phyloP scores from a whole-genome alignment of 2,329 filamentous ascomycete species.

The Apiospora arundinis region DNA sequence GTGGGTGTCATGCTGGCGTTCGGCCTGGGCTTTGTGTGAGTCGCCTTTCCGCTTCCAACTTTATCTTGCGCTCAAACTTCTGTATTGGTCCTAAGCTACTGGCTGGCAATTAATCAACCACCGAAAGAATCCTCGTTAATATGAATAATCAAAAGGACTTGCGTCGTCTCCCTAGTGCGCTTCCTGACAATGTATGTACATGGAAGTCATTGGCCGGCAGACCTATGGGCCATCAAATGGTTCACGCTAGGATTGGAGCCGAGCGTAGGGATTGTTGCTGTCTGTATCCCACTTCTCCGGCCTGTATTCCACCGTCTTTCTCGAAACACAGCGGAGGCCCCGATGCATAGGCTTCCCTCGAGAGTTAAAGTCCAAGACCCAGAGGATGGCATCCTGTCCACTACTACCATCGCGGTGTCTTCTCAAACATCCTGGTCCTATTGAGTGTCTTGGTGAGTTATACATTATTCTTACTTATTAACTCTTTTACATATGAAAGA shows the following conservation, averaged over 20 bases:
- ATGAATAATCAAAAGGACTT: not conserved
- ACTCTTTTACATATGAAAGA: no score
- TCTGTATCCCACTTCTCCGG: not conserved
- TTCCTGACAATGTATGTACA: no score
- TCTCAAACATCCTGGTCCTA: not conserved
- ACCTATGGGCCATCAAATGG: not conserved
- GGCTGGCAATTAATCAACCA: no score
- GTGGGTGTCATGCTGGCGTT: not conserved
- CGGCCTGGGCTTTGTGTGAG: not conserved
- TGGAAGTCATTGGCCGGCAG: no score
- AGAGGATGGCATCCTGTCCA: not conserved
- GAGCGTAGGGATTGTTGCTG: not conserved
- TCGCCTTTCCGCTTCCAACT: not conserved
- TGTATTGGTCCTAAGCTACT: no score
- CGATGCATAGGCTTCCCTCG: not conserved
- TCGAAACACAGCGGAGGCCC: no score
- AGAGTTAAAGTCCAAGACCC: not conserved
- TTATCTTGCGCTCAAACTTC: no score
- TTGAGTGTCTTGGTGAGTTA: no score
- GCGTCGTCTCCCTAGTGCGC: not conserved
- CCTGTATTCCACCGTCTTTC: not conserved
- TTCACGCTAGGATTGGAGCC: slow-evolving; percentile 3
- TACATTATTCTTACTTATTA: no score
- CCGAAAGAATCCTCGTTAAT: no score
- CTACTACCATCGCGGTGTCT: not conserved